Percentiles rank a stretch among this genome's conserved stretches.
Conservation (phyloP, 352 stramenopile species). For the Phytophthora fragariae region DNA sequence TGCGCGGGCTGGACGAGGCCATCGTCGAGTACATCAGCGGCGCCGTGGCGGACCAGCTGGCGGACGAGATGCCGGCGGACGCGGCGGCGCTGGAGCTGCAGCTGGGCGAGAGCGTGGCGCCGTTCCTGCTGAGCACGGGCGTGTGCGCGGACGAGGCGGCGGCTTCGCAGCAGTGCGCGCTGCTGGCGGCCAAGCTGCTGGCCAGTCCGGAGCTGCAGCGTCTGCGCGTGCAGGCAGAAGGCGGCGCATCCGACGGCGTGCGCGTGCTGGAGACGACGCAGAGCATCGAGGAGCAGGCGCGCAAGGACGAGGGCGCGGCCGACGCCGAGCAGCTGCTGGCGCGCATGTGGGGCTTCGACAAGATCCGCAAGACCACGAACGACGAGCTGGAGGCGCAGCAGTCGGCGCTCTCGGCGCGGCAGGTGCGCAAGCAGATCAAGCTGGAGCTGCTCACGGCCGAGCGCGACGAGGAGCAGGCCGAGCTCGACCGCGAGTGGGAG, state of each 20-base stretch:
- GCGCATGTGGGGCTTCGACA: slow-evolving; percentile 89
- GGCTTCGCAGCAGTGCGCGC: slow-evolving; percentile 48
- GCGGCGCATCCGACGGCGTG: slow-evolving; percentile 39
- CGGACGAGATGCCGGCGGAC: slow-evolving; percentile 46
- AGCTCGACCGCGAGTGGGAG: slow-evolving; percentile 83
- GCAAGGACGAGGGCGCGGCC: slow-evolving; percentile 50
- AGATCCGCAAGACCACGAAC: slow-evolving; percentile 83
- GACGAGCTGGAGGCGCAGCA: slow-evolving; percentile 76
- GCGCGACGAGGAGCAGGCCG: slow-evolving; percentile 59
- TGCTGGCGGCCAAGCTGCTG: slow-evolving; percentile 50
- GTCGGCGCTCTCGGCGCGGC: slow-evolving; percentile 78
- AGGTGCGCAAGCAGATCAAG: slow-evolving; percentile 84
- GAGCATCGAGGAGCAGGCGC: slow-evolving; percentile 79
- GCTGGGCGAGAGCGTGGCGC: slow-evolving; percentile 69
- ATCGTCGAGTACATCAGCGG: slow-evolving; percentile 78
- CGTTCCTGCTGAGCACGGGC: slow-evolving; percentile 71
- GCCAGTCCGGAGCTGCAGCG: slow-evolving; percentile 36
- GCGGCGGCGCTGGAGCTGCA: slow-evolving; percentile 47
- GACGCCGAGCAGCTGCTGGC: slow-evolving; percentile 77
- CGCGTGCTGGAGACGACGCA: slow-evolving; percentile 69
- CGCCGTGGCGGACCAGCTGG: slow-evolving; percentile 57
- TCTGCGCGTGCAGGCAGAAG: slow-evolving; percentile 16
- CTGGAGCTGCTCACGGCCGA: slow-evolving; percentile 72
- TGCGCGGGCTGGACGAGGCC: slow-evolving; percentile 66
- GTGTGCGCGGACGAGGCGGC: slow-evolving; percentile 50